Evolutionary conservation across 352 stramenopile species (phyloP), one percentile per base, ranked within the genome.

Genomic region (Discostella stelligera): DNA sequence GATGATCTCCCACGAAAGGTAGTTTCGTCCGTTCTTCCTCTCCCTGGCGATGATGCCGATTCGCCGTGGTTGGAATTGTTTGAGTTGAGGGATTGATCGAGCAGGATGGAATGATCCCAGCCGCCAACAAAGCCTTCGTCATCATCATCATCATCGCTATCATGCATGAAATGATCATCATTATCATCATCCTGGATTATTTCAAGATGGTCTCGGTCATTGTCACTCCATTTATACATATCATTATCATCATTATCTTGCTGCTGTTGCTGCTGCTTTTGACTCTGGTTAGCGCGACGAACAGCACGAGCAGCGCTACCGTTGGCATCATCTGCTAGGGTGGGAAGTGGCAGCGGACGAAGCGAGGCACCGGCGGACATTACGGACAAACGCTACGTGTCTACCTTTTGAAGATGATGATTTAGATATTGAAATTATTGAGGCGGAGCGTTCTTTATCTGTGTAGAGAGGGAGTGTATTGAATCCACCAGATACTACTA

Each of bases 51-150:
- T 44, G 37, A 44, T 44, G 37, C 2, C 37, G 7, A 44, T 14
- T 41, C 32, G 9, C 9, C 32, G 4, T 41, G 32, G 3, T n/a
- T n/a, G n/a, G 32, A 41, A 41, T 41, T 41, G 32, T 41, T 41
- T 41, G n/a, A n/a, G n/a, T n/a, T n/a, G n/a, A n/a, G 59, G 39
- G 5, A 54, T 9, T 74, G 39, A 44, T 13, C 41, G 21, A 61
- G 18, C 21, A n/a, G n/a, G n/a, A 75, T 64, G 67, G 55, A 68
- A 60, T 60, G 55, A 53, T 75, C 67, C 67, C 67, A 75, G 6
- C 67, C 67, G 16, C 50, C 23, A 30, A 18, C 52, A 62, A 62
- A 21, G 11, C 39, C 27, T 10, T 8, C 32, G 30, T 46, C 46
- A 21, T 60, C 49, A 21, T 65, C 62, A 37, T 55, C 32, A n/a